These are phyloP conservation scores for Thalassiosira ordinaria DNA, from an alignment of 352 stramenopile species.

Conservation along the genomic window DNA sequence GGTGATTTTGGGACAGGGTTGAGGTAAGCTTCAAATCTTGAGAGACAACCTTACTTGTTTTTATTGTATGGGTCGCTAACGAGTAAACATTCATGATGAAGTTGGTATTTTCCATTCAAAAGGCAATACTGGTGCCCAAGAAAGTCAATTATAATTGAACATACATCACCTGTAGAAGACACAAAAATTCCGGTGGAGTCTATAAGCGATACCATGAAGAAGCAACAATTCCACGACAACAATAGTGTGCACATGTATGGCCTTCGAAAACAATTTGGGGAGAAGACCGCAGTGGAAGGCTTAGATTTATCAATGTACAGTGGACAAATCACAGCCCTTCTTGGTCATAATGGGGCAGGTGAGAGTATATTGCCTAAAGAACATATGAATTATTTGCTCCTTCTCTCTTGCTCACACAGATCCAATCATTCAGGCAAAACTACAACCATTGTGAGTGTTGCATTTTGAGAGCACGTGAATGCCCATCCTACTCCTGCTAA, in stretches of 20 bases:
- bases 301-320: constrained; percentile 81
- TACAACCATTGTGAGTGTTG: constrained; percentile 88
- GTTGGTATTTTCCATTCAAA: constrained; percentile 78
- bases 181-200: constrained; percentile 61
- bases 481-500: no score
- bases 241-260: constrained; percentile 76
- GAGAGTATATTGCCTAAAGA: constrained; percentile 13
- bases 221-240: constrained; percentile 55
- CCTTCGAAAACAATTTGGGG: constrained; percentile 78
- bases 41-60: no score
- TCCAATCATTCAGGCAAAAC: constrained; percentile 88
- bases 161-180: constrained; percentile 27
- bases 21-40: no score
- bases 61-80: no score
- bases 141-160: constrained; percentile 29
- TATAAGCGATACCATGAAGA: constrained; percentile 62
- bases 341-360: constrained; percentile 66
- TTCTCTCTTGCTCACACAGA: constrained; percentile 23
- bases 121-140: constrained; percentile 72
- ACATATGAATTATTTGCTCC: constrained; percentile 8
- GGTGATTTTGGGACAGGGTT: constrained; percentile 75
- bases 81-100: no score
- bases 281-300: constrained; percentile 81
- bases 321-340: constrained; percentile 76
- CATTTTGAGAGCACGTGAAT: no score